Conservation (phyloP, 1,284 basidiomycete species). For the Puccinia coronata region DNA sequence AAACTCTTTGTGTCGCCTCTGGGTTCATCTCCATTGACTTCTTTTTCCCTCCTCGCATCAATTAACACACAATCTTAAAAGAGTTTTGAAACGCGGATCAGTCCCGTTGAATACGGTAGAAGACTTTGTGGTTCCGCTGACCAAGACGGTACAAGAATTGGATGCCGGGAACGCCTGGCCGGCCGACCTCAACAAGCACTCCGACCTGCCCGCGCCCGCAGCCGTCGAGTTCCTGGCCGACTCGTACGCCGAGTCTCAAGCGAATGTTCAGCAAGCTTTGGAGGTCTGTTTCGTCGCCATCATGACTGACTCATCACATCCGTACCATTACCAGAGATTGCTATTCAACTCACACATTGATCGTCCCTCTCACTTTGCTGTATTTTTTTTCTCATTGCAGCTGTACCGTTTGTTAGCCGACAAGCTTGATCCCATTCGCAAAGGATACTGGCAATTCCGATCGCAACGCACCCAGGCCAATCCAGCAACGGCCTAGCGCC, state of each 20-base stretch:
- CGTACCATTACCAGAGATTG: background rate
- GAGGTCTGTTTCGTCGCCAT: constrained; percentile 29
- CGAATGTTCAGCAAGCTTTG: constrained; percentile 59
- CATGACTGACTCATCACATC: background rate
- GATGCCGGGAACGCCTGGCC: constrained; percentile 57
- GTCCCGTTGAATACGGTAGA: constrained; percentile 66
- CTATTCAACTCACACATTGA: constrained; percentile 33
- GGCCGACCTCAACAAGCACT: constrained; percentile 66
- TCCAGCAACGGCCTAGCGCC: background rate
- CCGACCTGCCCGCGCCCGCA: constrained; percentile 71
- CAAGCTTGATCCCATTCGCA: constrained; percentile 74
- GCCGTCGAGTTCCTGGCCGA: constrained; percentile 87
- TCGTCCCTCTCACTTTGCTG: background rate
- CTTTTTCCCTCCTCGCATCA: background rate
- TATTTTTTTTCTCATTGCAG: constrained; percentile 57
- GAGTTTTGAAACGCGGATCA: constrained; percentile 67
- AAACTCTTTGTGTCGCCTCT: background rate
- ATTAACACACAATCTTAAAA: constrained; percentile 36
- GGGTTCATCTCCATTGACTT: background rate
- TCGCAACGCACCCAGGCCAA: background rate
- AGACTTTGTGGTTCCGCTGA: constrained; percentile 66
- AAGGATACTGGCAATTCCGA: constrained; percentile 63
- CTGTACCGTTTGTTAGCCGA: constrained; percentile 72
- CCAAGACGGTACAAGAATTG: constrained; percentile 53
- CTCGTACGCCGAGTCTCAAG: constrained; percentile 66